Evolutionary conservation across 1,284 basidiomycete genomes (phyloP).

Genomic region (Ustilago cynodontis): DNA sequence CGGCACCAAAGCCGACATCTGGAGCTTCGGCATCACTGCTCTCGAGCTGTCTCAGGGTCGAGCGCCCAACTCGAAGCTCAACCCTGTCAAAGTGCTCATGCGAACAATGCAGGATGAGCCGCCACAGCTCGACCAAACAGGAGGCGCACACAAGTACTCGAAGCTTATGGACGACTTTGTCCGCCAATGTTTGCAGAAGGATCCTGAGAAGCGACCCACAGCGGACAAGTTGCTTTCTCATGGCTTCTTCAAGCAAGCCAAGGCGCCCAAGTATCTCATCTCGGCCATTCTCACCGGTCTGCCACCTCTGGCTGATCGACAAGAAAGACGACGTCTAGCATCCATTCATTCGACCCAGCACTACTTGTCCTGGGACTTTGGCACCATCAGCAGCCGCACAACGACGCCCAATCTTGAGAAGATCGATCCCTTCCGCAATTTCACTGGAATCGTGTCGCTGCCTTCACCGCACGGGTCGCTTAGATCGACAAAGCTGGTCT

Average conservation of each 20-base stretch:
- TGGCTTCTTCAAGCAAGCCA: slow-evolving; percentile 83
- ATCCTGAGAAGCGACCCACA: slow-evolving; percentile 81
- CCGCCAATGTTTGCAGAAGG: slow-evolving; percentile 83
- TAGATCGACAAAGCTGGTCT: slow-evolving; percentile 43
- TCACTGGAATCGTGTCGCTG: slow-evolving; percentile 49
- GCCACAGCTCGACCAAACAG: slow-evolving; percentile 80
- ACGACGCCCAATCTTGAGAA: slow-evolving; percentile 40
- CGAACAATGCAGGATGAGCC: slow-evolving; percentile 73
- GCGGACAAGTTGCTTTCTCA: slow-evolving; percentile 82
- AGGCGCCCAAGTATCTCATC: slow-evolving; percentile 81
- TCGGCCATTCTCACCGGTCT: slow-evolving; percentile 75
- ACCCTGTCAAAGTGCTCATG: slow-evolving; percentile 80
- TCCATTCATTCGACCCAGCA: slow-evolving; percentile 55
- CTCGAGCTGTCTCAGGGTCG: slow-evolving; percentile 85
- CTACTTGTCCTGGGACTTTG: slow-evolving; percentile 62
- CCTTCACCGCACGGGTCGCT: slow-evolving; percentile 52
- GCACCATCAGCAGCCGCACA: slow-evolving; percentile 33
- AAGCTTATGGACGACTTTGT: slow-evolving; percentile 84
- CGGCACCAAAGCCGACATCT: slow-evolving; percentile 85
- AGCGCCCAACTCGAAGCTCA: slow-evolving; percentile 82
- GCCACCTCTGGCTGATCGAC: slow-evolving; percentile 58
- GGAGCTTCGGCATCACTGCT: slow-evolving; percentile 89
- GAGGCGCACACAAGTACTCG: slow-evolving; percentile 82
- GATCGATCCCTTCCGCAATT: slow-evolving; percentile 61
- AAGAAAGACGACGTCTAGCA: slow-evolving; percentile 51